Conservation (phyloP, 345 rosid genomes). For the Syzygium aromaticum region DNA sequence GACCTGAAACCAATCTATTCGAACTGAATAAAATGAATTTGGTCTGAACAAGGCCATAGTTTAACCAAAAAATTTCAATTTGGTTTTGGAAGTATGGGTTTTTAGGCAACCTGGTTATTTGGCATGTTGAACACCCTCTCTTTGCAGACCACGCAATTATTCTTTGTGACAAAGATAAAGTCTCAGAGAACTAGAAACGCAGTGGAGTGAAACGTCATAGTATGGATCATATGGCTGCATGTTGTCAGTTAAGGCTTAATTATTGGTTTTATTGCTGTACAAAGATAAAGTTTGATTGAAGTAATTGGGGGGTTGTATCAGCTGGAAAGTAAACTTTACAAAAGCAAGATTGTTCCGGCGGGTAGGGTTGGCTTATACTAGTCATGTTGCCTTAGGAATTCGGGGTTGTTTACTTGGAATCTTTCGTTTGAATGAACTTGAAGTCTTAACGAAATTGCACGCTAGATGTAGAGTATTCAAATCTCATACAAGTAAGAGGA, state of each 20-base stretch:
- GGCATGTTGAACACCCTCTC: background rate
- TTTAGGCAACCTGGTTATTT: background rate
- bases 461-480: background rate
- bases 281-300: background rate
- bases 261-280: background rate
- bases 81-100: background rate
- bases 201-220: background rate
- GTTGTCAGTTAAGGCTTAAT: background rate
- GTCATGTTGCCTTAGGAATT: background rate
- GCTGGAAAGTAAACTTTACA: background rate
- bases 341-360: background rate
- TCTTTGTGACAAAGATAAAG: background rate
- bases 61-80: background rate
- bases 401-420: background rate
- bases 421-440: background rate
- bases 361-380: background rate
- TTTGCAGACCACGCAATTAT: background rate
- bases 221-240: background rate
- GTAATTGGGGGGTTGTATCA: background rate
- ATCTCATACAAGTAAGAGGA: background rate
- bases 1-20: background rate
- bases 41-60: background rate
- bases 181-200: background rate
- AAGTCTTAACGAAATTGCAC: background rate
- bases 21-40: background rate